These are phyloP conservation scores for Kwoniella heveanensis DNA, from an alignment of 768 basidiomycete genomes.

Conservation along the genomic window DNA sequence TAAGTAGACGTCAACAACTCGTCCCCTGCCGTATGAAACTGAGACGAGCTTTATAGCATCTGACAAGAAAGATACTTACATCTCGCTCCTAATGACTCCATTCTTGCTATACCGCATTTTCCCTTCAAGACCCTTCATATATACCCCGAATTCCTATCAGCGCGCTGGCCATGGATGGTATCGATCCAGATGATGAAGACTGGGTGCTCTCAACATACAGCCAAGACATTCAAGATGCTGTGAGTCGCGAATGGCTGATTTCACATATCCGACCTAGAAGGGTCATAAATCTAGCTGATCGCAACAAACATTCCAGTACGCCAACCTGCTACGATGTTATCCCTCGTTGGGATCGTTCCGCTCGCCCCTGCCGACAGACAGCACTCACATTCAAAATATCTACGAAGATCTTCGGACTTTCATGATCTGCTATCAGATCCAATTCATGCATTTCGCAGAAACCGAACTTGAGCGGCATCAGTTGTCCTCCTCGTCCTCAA, in stretches of 20 bases:
- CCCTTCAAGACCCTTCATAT: neutral
- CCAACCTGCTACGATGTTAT: neutral
- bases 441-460: constrained; percentile 13
- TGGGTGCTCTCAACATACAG: constrained; percentile 16
- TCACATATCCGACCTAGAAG: too few species aligned
- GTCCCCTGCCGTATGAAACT: too few species aligned
- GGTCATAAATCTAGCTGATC: too few species aligned
- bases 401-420: neutral
- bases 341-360: constrained; percentile 15
- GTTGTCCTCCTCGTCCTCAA: neutral
- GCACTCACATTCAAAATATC: neutral
- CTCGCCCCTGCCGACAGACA: neutral
- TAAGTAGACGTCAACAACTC: neutral
- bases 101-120: neutral
- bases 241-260: constrained; percentile 3
- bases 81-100: neutral
- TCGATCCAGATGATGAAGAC: constrained; percentile 5
- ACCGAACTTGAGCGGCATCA: neutral
- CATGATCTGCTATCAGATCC: constrained; percentile 6
- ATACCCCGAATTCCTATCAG: neutral
- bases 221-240: constrained; percentile 15
- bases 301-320: too few species aligned
- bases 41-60: neutral
- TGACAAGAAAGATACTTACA: too few species aligned
- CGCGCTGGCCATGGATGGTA: neutral